phyloP scores from a whole-genome alignment of 2,329 filamentous ascomycete species.

The Tolypocladium sp. region DNA sequence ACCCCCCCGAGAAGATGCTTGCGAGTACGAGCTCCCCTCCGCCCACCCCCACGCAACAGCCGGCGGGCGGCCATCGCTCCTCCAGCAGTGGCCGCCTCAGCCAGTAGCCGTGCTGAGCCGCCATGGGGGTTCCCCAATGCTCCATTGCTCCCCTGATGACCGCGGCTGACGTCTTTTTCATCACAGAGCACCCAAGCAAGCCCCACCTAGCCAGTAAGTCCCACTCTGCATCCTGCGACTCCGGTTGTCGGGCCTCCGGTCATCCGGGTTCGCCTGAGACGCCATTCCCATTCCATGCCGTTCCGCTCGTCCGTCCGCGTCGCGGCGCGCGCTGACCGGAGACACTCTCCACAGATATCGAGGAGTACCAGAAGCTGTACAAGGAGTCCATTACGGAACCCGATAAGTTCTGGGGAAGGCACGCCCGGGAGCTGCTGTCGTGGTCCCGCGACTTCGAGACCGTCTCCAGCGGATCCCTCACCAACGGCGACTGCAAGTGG shows the following conservation, averaged over 20 bases:
- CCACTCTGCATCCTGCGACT: constrained; percentile 1
- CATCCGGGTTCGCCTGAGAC: constrained; percentile 1
- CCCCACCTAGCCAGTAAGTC: constrained; percentile 56
- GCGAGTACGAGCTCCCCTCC: constrained; percentile 44
- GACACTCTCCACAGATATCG: constrained; percentile 38
- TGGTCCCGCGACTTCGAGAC: constrained; percentile 93
- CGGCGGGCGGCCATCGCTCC: background rate
- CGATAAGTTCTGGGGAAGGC: constrained; percentile 78
- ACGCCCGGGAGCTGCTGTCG: constrained; percentile 79
- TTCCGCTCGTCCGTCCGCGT: constrained; percentile 3
- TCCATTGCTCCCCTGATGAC: background rate
- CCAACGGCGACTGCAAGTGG: constrained; percentile 81
- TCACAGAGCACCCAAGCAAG: constrained; percentile 58
- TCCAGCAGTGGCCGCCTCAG: background rate
- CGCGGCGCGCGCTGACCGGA: constrained; percentile 1
- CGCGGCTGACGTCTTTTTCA: constrained; percentile 20
- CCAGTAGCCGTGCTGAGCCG: constrained; percentile 2
- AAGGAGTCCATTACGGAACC: constrained; percentile 85
- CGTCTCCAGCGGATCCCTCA: constrained; percentile 67
- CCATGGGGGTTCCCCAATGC: background rate
- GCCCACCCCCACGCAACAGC: background rate
- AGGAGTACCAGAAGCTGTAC: constrained; percentile 61
- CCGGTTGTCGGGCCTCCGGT: background rate
- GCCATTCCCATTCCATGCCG: background rate
- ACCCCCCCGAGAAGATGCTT: constrained; percentile 58